Evolutionary conservation across 148 eudicot genomes (phyloP).

Genomic region (Chenopodium berlandieri): DNA sequence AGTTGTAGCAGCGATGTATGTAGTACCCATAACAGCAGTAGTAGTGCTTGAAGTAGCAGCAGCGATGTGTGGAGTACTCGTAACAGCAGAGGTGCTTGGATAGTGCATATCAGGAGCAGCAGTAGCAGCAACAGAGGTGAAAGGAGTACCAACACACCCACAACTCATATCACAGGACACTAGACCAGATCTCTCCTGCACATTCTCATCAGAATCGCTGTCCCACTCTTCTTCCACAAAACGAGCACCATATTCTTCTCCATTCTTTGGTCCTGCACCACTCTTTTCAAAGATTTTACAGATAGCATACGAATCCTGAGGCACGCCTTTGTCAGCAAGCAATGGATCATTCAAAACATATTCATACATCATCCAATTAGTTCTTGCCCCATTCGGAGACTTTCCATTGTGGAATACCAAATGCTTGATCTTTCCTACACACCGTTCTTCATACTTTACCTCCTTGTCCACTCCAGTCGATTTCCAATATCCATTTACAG

Average conservation of each 20-base stretch:
- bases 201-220: constrained; percentile 32
- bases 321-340: constrained; percentile 41
- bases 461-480: constrained; percentile 68
- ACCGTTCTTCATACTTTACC: constrained; percentile 30
- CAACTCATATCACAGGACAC: neutral
- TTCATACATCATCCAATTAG: constrained; percentile 86
- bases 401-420: constrained; percentile 64
- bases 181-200: constrained; percentile 2
- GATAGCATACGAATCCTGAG: constrained; percentile 55
- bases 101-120: neutral
- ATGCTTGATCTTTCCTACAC: constrained; percentile 72
- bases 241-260: constrained; percentile 75
- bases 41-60: too few species aligned
- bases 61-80: too few species aligned
- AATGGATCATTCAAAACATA: constrained; percentile 45
- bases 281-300: constrained; percentile 70
- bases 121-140: neutral
- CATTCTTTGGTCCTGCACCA: constrained; percentile 66
- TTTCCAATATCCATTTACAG: constrained; percentile 76
- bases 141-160: neutral
- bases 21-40: too few species aligned
- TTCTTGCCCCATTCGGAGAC: constrained; percentile 63
- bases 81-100: neutral
- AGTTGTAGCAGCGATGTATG: too few species aligned
- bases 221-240: constrained; percentile 75